A percentile compares a stretch with the other conserved stretches of the same genome.
phyloP scores from a whole-genome alignment of 345 rosid genomes.

The Barbarea vulgaris region DNA sequence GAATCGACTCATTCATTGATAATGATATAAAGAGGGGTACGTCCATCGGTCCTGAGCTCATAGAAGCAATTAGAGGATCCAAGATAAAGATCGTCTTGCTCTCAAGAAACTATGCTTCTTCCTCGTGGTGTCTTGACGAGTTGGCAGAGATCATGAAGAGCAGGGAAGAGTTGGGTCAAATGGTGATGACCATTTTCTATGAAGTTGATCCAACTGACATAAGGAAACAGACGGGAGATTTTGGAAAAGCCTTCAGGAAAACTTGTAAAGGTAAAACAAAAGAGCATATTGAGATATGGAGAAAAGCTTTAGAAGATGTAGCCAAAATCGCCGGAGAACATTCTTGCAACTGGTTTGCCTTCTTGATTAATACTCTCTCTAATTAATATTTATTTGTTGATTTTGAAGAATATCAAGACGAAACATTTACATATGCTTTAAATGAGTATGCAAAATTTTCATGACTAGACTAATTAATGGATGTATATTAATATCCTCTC shows the following conservation, averaged over 20 bases:
- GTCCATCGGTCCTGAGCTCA: neutral
- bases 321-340: neutral
- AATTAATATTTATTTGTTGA: neutral
- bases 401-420: neutral
- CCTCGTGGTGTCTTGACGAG: neutral
- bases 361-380: neutral
- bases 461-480: neutral
- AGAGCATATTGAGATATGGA: neutral
- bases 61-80: neutral
- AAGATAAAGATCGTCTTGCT: neutral
- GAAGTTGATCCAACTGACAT: neutral
- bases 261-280: constrained; percentile 3
- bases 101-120: neutral
- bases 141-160: neutral
- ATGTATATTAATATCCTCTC: neutral
- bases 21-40: neutral
- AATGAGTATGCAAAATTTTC: neutral
- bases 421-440: neutral
- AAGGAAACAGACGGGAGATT: neutral
- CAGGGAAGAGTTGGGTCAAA: neutral
- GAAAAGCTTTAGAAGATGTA: neutral
- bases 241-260: neutral
- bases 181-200: neutral
- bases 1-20: neutral
- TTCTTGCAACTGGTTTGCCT: neutral